Evolutionary conservation across 2,329 filamentous ascomycete genomes (phyloP), one percentile per base, ranked within the genome.

Genomic region (Ascochyta pisi): DNA sequence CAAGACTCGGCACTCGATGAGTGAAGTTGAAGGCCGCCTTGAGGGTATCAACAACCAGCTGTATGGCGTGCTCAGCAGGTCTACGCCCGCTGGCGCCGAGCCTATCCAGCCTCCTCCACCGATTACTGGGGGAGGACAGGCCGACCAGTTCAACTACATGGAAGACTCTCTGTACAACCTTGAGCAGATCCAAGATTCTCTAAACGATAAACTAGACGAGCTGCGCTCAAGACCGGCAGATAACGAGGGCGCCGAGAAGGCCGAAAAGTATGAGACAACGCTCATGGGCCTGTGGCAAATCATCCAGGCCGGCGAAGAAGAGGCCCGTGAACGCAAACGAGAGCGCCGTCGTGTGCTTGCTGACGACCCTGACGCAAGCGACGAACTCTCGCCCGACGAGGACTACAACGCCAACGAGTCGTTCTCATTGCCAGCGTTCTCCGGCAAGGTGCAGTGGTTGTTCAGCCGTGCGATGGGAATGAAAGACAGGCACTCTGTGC

Each of bases 401-500:
- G 81, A 82, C 16, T 80, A 82, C 51, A 81, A 85, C 61, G 69
- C 78, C 23, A 81, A 81, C 54, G 86, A 90, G 64, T 66, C 82
- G 1, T 96, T 91, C 76, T 89, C 89, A 1, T 78, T 96, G 4
- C 81, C 84, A 22, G 90, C 88, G 19, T 96, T 98, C 73, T 89
- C 87, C 15, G 80, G 85, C 8, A 91, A 91, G 68, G 87, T 98
- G 0, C 89, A 92, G 67, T 89, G 87, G 78, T 79, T 97, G 4
- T 91, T 92, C 70, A 82, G 83, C 37, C 89, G 91, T 55, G 85
- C 91, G n/a, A 89, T 88, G 16, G 85, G 85, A 19, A 80, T 97
- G 33, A 88, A 91, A 59, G 91, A 96, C 66, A 93, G 98, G 72
- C 96, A 96, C 73, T 86, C 87, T 44, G 93, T 96, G 22, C 83